Conservation (phyloP, 2,329 filamentous ascomycete species). For the Scleromitrula shiraiana region DNA sequence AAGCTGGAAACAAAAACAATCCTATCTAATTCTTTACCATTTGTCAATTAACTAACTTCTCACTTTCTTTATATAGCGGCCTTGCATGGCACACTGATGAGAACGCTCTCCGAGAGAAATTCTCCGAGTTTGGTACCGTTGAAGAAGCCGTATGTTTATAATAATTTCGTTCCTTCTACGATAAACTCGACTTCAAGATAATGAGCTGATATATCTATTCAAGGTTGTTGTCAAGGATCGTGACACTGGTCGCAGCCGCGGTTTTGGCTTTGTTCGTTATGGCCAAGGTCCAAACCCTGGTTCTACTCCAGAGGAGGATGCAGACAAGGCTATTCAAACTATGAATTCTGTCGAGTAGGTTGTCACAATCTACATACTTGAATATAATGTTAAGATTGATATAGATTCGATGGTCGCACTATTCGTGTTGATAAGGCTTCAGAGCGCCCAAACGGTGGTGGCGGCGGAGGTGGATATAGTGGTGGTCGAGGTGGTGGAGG, state of each 20-base stretch:
- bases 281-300: constrained; percentile 35
- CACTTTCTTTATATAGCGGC: constrained; percentile 51
- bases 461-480: constrained; percentile 30
- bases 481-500: constrained; percentile 31
- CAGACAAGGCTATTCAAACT: constrained; percentile 63
- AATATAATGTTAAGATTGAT: constrained; percentile 8
- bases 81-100: constrained; percentile 99
- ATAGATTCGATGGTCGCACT: constrained; percentile 82
- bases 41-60: constrained; percentile 4
- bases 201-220: constrained; percentile 18
- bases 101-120: constrained; percentile 75
- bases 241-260: constrained; percentile 91
- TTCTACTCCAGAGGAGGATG: constrained; percentile 50
- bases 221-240: constrained; percentile 97
- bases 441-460: constrained; percentile 31
- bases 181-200: constrained; percentile 4
- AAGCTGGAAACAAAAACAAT: no score
- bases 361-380: not conserved
- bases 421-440: constrained; percentile 96
- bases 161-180: constrained; percentile 7
- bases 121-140: constrained; percentile 82
- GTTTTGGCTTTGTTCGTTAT: constrained; percentile 95
- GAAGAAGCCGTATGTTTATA: constrained; percentile 83
- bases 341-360: constrained; percentile 90
- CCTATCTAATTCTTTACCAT: not conserved